Evolutionary conservation across 208 protist genomes (phyloP).

Genomic region (Tritrichomonas musculus): DNA sequence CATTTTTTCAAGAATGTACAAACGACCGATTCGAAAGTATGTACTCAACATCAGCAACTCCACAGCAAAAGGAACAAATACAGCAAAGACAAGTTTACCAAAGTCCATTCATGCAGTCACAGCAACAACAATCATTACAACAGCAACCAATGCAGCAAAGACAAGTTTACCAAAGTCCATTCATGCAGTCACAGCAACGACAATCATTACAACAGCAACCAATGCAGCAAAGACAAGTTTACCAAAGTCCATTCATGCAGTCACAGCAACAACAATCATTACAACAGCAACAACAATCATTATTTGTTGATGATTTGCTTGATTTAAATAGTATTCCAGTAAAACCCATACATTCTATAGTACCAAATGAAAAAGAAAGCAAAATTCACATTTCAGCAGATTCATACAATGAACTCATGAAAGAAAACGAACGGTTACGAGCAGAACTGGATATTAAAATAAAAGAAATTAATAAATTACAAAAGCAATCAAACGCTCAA

Average conservation of each 20-base stretch:
- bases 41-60: background rate
- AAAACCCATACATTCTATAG: too few relatives aligned
- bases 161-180: background rate
- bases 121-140: background rate
- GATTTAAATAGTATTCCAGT: too few relatives aligned
- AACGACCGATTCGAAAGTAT: background rate
- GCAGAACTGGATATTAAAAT: too few relatives aligned
- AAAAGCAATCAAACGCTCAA: too few relatives aligned
- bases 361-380: too few relatives aligned
- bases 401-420: too few relatives aligned
- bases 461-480: too few relatives aligned
- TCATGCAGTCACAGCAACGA: background rate
- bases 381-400: too few relatives aligned
- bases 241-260: background rate
- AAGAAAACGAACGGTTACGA: too few relatives aligned
- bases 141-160: background rate
- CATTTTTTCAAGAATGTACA: too few relatives aligned
- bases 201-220: background rate
- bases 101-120: background rate
- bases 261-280: background rate
- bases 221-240: background rate
- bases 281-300: background rate
- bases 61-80: background rate
- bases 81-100: background rate
- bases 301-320: too few relatives aligned